These are phyloP conservation scores for Botrytis medusae DNA, from an alignment of 2,329 filamentous ascomycete species.

Conservation along the genomic window DNA sequence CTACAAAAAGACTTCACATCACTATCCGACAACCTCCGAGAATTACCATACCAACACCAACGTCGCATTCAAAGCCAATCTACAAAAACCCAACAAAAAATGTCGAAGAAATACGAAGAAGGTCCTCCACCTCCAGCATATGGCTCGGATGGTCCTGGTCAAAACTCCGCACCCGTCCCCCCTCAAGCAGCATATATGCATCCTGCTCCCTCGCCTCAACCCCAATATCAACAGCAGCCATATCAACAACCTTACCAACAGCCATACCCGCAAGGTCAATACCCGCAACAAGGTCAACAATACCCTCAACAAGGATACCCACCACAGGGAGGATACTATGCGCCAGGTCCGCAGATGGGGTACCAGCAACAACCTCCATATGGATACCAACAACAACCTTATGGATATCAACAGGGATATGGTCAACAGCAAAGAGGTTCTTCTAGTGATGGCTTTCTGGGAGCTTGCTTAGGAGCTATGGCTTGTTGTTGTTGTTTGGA, in stretches of 20 bases:
- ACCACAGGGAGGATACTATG: constrained; percentile 31
- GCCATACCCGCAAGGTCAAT: constrained; percentile 22
- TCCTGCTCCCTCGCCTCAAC: constrained; percentile 11
- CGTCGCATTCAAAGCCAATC: not conserved
- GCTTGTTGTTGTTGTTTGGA: constrained; percentile 55
- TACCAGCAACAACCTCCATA: constrained; percentile 27
- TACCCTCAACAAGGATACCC: constrained; percentile 18
- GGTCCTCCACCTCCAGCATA: constrained; percentile 34
- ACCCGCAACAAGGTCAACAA: constrained; percentile 20
- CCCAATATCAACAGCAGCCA: constrained; percentile 29
- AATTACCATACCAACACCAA: not conserved
- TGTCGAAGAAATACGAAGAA: constrained; percentile 29
- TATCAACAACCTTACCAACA: constrained; percentile 24
- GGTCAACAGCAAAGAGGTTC: constrained; percentile 43
- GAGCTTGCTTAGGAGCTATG: constrained; percentile 46
- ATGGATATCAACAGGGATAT: constrained; percentile 33
- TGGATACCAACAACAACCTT: constrained; percentile 23
- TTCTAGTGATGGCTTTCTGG: constrained; percentile 43
- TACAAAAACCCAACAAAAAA: constrained; percentile 20
- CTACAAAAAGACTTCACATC: not conserved
- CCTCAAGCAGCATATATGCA: constrained; percentile 30
- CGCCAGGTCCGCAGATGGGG: constrained; percentile 32
- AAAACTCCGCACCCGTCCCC: constrained; percentile 17
- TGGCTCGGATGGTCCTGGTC: constrained; percentile 22
- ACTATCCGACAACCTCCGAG: not conserved